Base-by-base conservation (phyloP, 257 asterid genomes). In the Solanum etuberosum region DNA sequence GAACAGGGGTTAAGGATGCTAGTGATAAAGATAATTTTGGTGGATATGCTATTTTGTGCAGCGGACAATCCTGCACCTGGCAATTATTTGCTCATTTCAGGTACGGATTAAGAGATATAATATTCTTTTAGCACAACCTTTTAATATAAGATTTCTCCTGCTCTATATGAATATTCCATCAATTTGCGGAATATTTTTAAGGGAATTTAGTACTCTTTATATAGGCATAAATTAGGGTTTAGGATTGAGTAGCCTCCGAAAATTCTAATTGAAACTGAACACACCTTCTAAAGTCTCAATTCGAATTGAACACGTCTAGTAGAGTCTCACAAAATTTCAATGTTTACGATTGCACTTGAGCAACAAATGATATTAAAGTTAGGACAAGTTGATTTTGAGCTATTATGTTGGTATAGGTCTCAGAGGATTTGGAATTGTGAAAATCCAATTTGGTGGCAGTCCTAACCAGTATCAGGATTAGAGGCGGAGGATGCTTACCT, bases 11-110 rank as follows among this genome's bases (percentile, higher is more conserved):
- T 34, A 93, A 91, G 85, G 95, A 92, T 90, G 93, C 93, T 15
- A 93, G 94, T 85, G 93, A 93, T 87, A 91, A 91, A 92, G 89
- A 92, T 83, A 83, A 90, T 92, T 46, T 73, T 91, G 87, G 93
- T 91, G 65, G 94, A 92, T 65, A 92, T 93, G 95, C 88, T 92
- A 77, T 88, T 92, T 86, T 93, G 94, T 93, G 94, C 96, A 15
- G 93, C 92, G 6, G 94, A 93, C 90, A 92, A 92, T 90, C 94
- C 95, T 43, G 93, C 95, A 38, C 95, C 94, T 27, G 95, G 94
- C 20, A 92, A 92, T 91, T 91, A 90, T 90, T 71, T 93, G 83
- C 88, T 93, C 31, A 91, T 93, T 61, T 92, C 94, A 0, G 94
- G 95, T 93, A 46, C 89, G 93, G 38, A 87, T 91, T 93, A 91